These are phyloP conservation scores for Craspedostauros australis DNA, from an alignment of 108 stramenopile species.

Conservation along the genomic window DNA sequence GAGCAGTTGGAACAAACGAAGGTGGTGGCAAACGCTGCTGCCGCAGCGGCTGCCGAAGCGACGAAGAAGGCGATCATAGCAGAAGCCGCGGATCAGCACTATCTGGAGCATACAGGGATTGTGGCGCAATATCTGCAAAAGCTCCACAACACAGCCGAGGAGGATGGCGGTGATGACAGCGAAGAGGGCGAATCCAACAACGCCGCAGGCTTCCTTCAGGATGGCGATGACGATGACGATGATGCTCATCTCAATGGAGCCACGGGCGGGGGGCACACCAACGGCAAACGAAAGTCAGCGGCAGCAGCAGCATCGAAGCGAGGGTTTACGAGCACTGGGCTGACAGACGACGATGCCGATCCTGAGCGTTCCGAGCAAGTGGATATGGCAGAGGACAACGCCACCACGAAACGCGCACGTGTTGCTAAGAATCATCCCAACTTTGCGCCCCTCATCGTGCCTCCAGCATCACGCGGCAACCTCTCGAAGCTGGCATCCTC, in stretches of 20 bases:
- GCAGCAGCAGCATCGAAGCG: too few species aligned
- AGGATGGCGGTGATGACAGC: neutral
- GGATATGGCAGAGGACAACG: constrained; percentile 13
- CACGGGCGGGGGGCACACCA: too few species aligned
- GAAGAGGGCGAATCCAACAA: neutral
- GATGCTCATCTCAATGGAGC: too few species aligned
- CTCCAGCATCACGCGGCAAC: too few species aligned
- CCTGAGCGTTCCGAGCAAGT: too few species aligned
- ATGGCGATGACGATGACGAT: too few species aligned
- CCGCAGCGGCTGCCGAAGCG: neutral
- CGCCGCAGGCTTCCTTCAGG: too few species aligned
- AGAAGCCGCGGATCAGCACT: neutral
- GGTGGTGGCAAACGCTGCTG: neutral
- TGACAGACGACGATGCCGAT: constrained; percentile 19
- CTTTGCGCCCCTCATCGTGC: constrained; percentile 23
- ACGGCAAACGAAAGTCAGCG: too few species aligned
- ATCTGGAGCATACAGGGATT: neutral
- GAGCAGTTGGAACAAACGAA: neutral
- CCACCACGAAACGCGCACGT: constrained; percentile 16
- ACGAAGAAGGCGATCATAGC: neutral
- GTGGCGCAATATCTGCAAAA: neutral
- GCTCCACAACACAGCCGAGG: too few species aligned
- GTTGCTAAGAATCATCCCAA: constrained; percentile 37
- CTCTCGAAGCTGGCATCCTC: too few species aligned
- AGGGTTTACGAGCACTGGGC: too few species aligned